Conservation (phyloP, 2,329 filamentous ascomycete genomes). For the Curvularia spicifera region DNA sequence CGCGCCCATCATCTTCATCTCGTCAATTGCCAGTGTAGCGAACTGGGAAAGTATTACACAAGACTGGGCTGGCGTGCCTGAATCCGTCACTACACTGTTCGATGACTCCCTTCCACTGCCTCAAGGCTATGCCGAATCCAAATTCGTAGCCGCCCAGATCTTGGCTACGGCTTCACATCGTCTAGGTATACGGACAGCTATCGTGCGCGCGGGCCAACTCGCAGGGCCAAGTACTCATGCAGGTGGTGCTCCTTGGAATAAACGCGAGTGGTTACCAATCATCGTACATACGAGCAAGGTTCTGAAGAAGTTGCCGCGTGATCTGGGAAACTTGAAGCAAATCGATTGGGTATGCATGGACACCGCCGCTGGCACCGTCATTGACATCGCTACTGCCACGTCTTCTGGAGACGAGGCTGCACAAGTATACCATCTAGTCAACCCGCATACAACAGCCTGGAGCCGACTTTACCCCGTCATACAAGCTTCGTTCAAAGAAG, state of each 20-base stretch:
- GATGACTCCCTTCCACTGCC: slow-evolving; percentile 39
- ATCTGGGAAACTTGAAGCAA: slow-evolving; percentile 17
- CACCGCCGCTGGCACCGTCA: neutral
- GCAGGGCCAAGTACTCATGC: slow-evolving; percentile 31
- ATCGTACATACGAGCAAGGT: slow-evolving; percentile 29
- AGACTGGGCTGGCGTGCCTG: slow-evolving; percentile 13
- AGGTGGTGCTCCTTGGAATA: slow-evolving; percentile 33
- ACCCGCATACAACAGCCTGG: slow-evolving; percentile 6
- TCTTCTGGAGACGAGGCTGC: neutral
- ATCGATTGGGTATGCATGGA: slow-evolving; percentile 40
- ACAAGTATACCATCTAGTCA: slow-evolving; percentile 11
- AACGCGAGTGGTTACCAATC: slow-evolving; percentile 38
- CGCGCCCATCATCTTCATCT: slow-evolving; percentile 48
- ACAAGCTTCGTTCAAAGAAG: neutral
- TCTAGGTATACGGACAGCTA: slow-evolving; percentile 29
- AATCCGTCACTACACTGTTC: slow-evolving; percentile 32
- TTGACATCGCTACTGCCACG: slow-evolving; percentile 6
- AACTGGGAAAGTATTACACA: slow-evolving; percentile 12
- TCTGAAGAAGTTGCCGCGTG: slow-evolving; percentile 31
- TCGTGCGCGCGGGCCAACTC: slow-evolving; percentile 42
- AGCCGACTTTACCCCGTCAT: slow-evolving; percentile 3
- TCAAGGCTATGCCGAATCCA: slow-evolving; percentile 50
- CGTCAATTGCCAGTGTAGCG: slow-evolving; percentile 46
- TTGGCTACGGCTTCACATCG: slow-evolving; percentile 37
- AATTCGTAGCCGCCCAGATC: slow-evolving; percentile 46